Base-by-base conservation (phyloP, 495 filamentous ascomycete species). In the Penicillium canescens region DNA sequence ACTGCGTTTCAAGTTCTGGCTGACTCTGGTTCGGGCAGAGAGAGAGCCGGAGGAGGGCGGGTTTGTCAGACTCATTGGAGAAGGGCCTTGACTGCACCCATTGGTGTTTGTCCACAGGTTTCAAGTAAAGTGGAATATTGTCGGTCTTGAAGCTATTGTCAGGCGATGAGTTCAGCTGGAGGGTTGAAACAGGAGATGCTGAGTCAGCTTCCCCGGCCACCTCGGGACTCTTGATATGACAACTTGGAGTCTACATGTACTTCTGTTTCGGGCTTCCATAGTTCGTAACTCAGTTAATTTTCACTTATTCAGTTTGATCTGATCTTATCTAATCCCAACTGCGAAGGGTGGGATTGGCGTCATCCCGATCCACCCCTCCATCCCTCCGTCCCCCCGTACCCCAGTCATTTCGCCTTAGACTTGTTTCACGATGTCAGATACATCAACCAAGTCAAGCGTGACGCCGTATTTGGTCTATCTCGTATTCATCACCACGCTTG, bases 391-490 rank as follows among this genome's bases (percentile, higher is more conserved):
- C 18, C 18, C 18, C 18, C 1, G 1, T 1, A 38, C 33, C 7
- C n/a, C 9, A 14, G 34, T 23, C 7, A 11, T 18, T 7, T 34
- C 35, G n/a, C 13, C 20, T 47, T 31, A 13, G 14, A 10, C 36
- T 16, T n/a, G 5, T 34, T 18, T 47, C 50, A 61, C 14, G 28
- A 69, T 69, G 68, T 55, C 58, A 24, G 41, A 48, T 23, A 47
- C 56, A 16, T 50, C 66, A 16, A 46, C 41, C 28, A 60, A 18
- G 35, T 68, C 60, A 3, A 63, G 45, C 47, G 67, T 75, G 37
- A 89, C 87, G 13, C 71, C 78, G 34, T 91, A 89, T 62, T 75
- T 92, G 46, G 57, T 86, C 59, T 76, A 85, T 57, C 69, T 89
- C 38, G 75, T 91, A 31, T 70, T 78, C 41, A 77, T 89, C 61